Evolutionary conservation across 2,329 filamentous ascomycete species (phyloP), one percentile per base, ranked within the genome.

Genomic region (Lecanosticta acicola): DNA sequence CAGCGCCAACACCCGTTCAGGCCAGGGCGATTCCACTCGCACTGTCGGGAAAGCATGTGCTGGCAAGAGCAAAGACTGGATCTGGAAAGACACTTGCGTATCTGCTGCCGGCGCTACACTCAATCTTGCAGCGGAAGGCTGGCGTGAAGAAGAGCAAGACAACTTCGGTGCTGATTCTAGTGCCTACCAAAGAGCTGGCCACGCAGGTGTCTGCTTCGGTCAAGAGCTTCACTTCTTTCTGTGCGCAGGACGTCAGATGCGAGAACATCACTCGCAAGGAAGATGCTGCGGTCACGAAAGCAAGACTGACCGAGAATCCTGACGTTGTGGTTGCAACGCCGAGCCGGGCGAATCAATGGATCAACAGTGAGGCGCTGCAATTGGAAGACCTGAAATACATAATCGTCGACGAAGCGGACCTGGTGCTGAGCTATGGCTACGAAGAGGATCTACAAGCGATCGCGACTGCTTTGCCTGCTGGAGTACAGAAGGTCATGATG

Each of bases 71-170:
- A 32, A 94, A 91, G 68, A 97, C 93, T 3, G 93, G 93, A 10
- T 95, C 90, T 3, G 93, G 93, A 57, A 98, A 98, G 75, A 98
- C 93, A 9, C 88, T 88, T n/a, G 91, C 93, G 40, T 97, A 97
- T 65, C 73, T 95, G 4, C 76, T 98, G 34, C 93, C 93, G 1
- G 77, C 95, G n/a, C 70, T 98, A 13, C 85, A 95, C 57, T 79
- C 80, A 29, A 86, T 95, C 51, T 71, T 98, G 45, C 86, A 84
- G 63, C 80, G 80, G 55, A 95, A 95, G 69, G 69, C 77, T 58
- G 73, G 77, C 44, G 62, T 74, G 1, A 70, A 76, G 36, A 73
- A 67, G 45, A 17, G 46, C n/a, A 62, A 60, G 41, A 45, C 56
- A 13, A 90, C 81, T 3, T 80, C 85, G 2, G 83, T 82, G n/a